Evolutionary conservation across 1,139 yeast genomes (phyloP), one percentile per base, ranked within the genome.

Genomic region (Pneumocystis carinii): DNA sequence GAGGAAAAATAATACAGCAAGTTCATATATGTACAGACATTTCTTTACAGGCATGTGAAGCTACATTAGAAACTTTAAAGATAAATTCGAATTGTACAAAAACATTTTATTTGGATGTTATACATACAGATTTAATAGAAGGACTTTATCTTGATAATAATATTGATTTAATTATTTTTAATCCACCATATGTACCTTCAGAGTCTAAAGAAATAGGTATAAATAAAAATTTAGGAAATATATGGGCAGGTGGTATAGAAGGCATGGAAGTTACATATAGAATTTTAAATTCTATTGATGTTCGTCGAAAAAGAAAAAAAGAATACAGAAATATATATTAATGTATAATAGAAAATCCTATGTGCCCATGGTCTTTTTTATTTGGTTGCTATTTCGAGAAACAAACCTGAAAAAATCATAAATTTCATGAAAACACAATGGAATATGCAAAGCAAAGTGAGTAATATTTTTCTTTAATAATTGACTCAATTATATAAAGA

Each of bases 121-220:
- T 62, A 19, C 61, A 63, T 48, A 61, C 66, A 24, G 35, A 41
- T 35, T 53, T 65, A 35, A n/a, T 53, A 15, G 41, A 61, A 32
- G 65, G 62, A 10, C 48, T 64, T 10, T 60, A 62, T 10, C 37
- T 61, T 29, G 15, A n/a, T 14, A 42, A 48, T 19, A 27, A 48
- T 4, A 17, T 65, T 57, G 67, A 65, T 59, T 32, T 65, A 24
- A 59, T 65, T 10, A 24, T 65, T 14, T 65, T 65, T 53, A 65
- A 65, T 57, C 67, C 67, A 24, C 67, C 67, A 3, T 65, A 65
- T 59, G 66, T 65, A 24, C 67, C 67, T 12, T 65, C 67, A 12
- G 29, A 27, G 7, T 29, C 63, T 12, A 64, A 65, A 41, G 59
- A 57, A 37, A 19, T 39, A 14, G 15, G 14, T 48, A 48, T 48